A percentile compares a stretch with the other conserved stretches of the same genome.
These are phyloP conservation scores for Hypoxylon sp. DNA, from an alignment of 2,329 filamentous ascomycete genomes.

Conservation along the genomic window DNA sequence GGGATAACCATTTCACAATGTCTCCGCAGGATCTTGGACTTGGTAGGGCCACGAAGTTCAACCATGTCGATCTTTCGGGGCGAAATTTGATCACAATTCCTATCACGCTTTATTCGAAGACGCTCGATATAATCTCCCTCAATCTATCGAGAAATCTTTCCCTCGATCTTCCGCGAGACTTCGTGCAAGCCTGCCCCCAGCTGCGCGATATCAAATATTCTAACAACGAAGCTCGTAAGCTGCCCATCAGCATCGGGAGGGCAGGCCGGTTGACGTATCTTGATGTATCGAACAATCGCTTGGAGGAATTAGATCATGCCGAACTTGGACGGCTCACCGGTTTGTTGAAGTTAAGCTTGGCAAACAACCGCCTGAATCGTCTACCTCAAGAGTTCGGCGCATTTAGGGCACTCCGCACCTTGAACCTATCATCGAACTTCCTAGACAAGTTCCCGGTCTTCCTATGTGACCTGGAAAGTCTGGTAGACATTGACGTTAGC, in stretches of 20 bases:
- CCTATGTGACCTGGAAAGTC: slow-evolving; percentile 80
- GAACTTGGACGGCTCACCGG: slow-evolving; percentile 80
- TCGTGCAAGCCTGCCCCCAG: slow-evolving; percentile 92
- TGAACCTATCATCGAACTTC: slow-evolving; percentile 95
- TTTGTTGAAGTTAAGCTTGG: slow-evolving; percentile 88
- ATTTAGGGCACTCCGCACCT: slow-evolving; percentile 81
- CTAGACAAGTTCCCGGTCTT: slow-evolving; percentile 87
- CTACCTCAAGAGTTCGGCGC: slow-evolving; percentile 85
- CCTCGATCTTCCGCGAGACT: slow-evolving; percentile 92
- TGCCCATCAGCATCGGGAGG: slow-evolving; percentile 85
- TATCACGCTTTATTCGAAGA: slow-evolving; percentile 91
- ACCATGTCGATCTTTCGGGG: slow-evolving; percentile 90
- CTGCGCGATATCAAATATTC: slow-evolving; percentile 95
- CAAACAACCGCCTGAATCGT: slow-evolving; percentile 87
- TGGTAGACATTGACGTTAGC: slow-evolving; percentile 95
- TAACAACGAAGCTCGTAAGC: slow-evolving; percentile 88
- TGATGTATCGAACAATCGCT: slow-evolving; percentile 92
- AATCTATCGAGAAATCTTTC: slow-evolving; percentile 94
- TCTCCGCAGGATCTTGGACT: slow-evolving; percentile 83
- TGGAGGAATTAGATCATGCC: slow-evolving; percentile 88
- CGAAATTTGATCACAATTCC: slow-evolving; percentile 95
- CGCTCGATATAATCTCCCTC: slow-evolving; percentile 90
- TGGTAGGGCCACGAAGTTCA: slow-evolving; percentile 88
- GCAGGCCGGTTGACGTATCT: slow-evolving; percentile 86
- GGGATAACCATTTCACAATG: slow-evolving; percentile 83